Conservation (phyloP, 805 yeast species). For the Suhomyces kilbournensis region DNA sequence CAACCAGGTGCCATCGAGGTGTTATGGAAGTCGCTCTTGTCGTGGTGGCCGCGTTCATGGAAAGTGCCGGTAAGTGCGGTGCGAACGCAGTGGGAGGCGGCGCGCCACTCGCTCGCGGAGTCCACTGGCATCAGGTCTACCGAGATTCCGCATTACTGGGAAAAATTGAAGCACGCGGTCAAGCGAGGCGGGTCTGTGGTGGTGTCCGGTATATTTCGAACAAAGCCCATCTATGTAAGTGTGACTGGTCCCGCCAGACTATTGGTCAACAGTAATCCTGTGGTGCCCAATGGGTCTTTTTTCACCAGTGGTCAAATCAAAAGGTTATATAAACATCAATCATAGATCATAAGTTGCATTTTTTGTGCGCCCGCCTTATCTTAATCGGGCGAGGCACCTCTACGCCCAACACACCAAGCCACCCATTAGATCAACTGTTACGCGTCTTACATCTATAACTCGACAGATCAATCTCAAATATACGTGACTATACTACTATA, state of each 20-base stretch:
- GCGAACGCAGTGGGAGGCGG: neutral
- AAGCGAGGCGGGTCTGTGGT: neutral
- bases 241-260: slow-evolving; percentile 28
- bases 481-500: neutral
- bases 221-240: slow-evolving; percentile 15
- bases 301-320: slow-evolving; percentile 4
- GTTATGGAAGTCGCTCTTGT: neutral
- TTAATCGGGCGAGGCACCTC: neutral
- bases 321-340: neutral
- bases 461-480: neutral
- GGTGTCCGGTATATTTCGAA: neutral
- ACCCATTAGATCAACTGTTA: neutral
- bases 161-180: neutral
- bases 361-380: neutral
- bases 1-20: neutral
- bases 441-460: too few species aligned
- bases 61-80: neutral
- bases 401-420: neutral
- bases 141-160: neutral
- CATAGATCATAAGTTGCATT: neutral
- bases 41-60: neutral
- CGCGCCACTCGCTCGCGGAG: neutral
- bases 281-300: slow-evolving; percentile 6
- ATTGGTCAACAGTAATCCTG: slow-evolving; percentile 18
- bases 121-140: neutral